phyloP scores from a whole-genome alignment of 139 green algal genomes.

The Volvox reticuliferus region DNA sequence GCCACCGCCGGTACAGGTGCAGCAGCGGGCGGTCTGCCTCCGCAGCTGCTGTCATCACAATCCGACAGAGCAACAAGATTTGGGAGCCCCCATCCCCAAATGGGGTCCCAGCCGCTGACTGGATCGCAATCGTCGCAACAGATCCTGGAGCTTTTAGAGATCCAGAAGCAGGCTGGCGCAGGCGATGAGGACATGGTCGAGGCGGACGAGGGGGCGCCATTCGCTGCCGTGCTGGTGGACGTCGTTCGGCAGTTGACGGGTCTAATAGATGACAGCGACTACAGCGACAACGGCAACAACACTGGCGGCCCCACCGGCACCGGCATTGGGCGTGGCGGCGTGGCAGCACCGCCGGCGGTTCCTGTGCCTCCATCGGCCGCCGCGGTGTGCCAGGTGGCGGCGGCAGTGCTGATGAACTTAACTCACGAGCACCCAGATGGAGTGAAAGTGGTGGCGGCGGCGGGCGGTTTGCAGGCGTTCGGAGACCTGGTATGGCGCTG shows the following conservation, averaged over 20 bases:
- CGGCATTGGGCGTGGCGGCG: conserved; percentile 30
- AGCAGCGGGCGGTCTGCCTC: not conserved
- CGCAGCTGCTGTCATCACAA: not conserved
- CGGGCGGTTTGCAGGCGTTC: conserved; percentile 45
- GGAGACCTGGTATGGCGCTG: conserved; percentile 12
- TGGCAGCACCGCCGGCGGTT: not conserved
- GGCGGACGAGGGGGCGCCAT: not conserved
- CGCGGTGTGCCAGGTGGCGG: conserved; percentile 51
- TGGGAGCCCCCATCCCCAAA: too few species aligned
- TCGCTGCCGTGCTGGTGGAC: conserved; percentile 47
- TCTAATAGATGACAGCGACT: not conserved
- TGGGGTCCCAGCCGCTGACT: not conserved
- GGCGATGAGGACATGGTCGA: not conserved
- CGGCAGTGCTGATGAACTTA: conserved; percentile 84
- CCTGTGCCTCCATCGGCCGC: not conserved
- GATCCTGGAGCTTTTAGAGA: not conserved
- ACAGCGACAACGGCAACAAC: not conserved
- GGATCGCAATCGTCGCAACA: not conserved
- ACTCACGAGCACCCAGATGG: conserved; percentile 75
- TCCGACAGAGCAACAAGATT: too few species aligned
- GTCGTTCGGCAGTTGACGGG: conserved; percentile 10
- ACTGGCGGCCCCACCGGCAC: not conserved
- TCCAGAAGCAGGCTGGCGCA: not conserved
- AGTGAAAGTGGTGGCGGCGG: conserved; percentile 52
- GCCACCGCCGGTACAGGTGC: not conserved